Conservation (phyloP, 192 early-diverging fungal species). For the Rhizoclosmatium sp. region DNA sequence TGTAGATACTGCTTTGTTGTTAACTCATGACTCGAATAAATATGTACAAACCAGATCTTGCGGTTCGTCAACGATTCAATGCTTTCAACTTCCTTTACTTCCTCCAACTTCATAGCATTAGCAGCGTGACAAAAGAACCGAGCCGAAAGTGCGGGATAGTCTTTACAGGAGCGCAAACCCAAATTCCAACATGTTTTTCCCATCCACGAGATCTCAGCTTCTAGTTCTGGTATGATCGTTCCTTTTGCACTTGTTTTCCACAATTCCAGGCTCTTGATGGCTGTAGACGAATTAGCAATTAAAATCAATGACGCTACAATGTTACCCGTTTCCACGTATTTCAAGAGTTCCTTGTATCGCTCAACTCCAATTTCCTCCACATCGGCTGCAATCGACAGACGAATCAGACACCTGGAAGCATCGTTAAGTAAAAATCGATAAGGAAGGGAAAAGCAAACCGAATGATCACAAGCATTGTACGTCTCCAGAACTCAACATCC, state of each 20-base stretch:
- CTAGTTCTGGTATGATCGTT: not conserved
- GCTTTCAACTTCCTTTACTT: not conserved
- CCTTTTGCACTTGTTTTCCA: slow-evolving; percentile 3
- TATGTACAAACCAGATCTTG: slow-evolving; percentile 12
- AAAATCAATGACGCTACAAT: not conserved
- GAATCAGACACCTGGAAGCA: slow-evolving; percentile 21
- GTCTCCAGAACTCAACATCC: slow-evolving; percentile 24
- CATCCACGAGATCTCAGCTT: slow-evolving; percentile 21
- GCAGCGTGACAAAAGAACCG: slow-evolving; percentile 24
- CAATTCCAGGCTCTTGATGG: not conserved
- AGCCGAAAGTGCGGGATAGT: not conserved
- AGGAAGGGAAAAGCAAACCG: not conserved
- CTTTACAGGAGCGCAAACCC: not conserved
- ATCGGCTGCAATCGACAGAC: slow-evolving; percentile 13
- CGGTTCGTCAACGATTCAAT: slow-evolving; percentile 3
- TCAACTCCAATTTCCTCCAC: slow-evolving; percentile 2
- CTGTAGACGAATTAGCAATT: not conserved
- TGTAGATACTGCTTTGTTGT: not conserved
- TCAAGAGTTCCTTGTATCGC: slow-evolving; percentile 9
- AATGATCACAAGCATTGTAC: slow-evolving; percentile 14
- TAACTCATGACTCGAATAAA: no score
- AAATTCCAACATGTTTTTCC: slow-evolving; percentile 33
- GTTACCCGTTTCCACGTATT: slow-evolving; percentile 7
- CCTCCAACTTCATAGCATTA: not conserved
- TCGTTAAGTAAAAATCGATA: not conserved